Base-by-base conservation (phyloP, 2,329 filamentous ascomycete species). In the Fusarium secorum region DNA sequence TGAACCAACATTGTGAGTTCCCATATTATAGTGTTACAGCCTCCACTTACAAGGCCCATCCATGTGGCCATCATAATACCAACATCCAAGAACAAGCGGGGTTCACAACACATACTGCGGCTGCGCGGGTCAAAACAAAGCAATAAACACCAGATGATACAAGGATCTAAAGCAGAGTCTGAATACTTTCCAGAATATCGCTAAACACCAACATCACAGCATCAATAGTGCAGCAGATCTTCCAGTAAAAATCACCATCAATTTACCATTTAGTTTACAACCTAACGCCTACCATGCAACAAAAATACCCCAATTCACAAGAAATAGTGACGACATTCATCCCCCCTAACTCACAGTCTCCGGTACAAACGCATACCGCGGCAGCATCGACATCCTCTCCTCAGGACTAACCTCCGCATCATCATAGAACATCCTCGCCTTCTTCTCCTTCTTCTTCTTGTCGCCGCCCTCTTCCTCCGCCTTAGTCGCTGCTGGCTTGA, bases 381-480 rank as follows among this genome's bases (percentile, higher is more conserved):
- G 85, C 83, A 96, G 83, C 78, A 84, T 83, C 32, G 93, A 91
- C 93, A 97, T 94, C 82, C 91, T 93, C 86, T 97, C 95, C 83
- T 98, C 95, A 4, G 94, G 93, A 76, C 93, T 96, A 76, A 90
- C 84, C 64, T 92, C 90, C 55, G 91, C 89, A 78, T 97, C 93
- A 68, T 90, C 90, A 83, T 96, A 97, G 33, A 97, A 85, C 87
- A 97, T 90, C 79, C 88, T 87, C 61, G 85, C 85, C 77, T 90
- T 91, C 78, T 90, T 91, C 66, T 89, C 86, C 79, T 91, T 91
- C 85, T 89, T 89, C 83, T 90, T 92, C 79, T 92, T 90, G 54
- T 81, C 83, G 2, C 79, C 79, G 7, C 33, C 45, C 7, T 81
- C 78, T 59, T 84, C 80, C 42, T 81, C 85, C 6, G 80, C 79